Percentiles rank a stretch among this genome's conserved stretches.
Evolutionary conservation across 2,329 filamentous ascomycete species (phyloP).

Genomic region (Monosporascus sp.): DNA sequence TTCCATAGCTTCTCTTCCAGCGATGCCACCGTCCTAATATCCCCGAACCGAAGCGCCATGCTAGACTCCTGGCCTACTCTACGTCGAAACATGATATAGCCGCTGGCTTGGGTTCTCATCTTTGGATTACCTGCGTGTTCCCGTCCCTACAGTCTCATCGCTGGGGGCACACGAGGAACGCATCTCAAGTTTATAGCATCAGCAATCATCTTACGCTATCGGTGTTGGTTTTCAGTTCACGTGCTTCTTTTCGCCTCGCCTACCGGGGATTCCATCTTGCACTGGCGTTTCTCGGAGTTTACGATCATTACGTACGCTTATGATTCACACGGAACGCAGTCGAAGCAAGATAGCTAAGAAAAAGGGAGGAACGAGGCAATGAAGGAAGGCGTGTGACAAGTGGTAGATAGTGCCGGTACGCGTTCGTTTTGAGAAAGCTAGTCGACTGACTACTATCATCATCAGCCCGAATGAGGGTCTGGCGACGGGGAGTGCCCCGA

Average conservation of each 20-base stretch:
- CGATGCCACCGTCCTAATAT: background rate
- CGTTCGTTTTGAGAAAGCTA: too few relatives aligned
- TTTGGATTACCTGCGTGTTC: background rate
- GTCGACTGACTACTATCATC: too few relatives aligned
- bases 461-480: too few relatives aligned
- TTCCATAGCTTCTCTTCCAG: background rate
- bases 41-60: background rate
- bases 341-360: background rate
- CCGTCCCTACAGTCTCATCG: background rate
- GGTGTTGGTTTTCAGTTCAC: background rate
- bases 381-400: too few relatives aligned
- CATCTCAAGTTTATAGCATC: background rate
- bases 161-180: background rate
- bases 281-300: background rate
- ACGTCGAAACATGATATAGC: background rate
- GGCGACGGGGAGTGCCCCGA: too few relatives aligned
- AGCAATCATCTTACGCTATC: background rate
- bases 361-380: background rate
- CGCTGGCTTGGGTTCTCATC: background rate
- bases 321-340: background rate
- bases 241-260: too few relatives aligned
- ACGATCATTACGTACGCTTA: background rate
- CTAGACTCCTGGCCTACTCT: background rate
- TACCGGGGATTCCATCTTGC: background rate
- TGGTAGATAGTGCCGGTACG: too few relatives aligned